A percentile compares a stretch with the other conserved stretches of the same genome.
These are phyloP conservation scores for Fusarium temperatum DNA, from an alignment of 2,329 filamentous ascomycete genomes.

Conservation along the genomic window DNA sequence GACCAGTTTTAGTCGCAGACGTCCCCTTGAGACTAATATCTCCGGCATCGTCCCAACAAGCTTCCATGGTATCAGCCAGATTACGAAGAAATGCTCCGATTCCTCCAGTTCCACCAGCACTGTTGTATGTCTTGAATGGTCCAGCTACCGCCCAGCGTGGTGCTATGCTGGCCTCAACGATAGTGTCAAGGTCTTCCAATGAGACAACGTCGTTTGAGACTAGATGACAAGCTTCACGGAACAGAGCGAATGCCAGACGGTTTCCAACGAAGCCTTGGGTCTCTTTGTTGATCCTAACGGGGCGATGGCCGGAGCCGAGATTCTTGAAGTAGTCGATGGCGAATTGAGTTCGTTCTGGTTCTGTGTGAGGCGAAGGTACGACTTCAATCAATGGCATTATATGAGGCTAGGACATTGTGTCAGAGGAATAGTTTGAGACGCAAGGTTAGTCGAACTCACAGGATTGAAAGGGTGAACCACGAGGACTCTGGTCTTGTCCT, in stretches of 20 bases:
- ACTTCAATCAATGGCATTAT: conserved; percentile 35
- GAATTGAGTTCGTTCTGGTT: conserved; percentile 7
- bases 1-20: neutral
- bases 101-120: conserved; percentile 31
- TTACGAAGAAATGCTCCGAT: conserved; percentile 32
- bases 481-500: conserved; percentile 13
- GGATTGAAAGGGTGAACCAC: conserved; percentile 36
- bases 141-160: conserved; percentile 36
- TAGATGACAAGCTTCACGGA: conserved; percentile 26
- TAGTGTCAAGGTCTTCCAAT: conserved; percentile 44
- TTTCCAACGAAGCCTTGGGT: conserved; percentile 30
- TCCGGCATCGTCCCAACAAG: conserved; percentile 24
- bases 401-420: conserved; percentile 1
- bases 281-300: conserved; percentile 31
- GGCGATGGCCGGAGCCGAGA: conserved; percentile 24
- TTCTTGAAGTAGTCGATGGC: conserved; percentile 20
- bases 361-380: conserved; percentile 20
- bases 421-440: rapidly evolving
- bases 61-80: conserved; percentile 25
- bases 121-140: conserved; percentile 36
- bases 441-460: neutral
- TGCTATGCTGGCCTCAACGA: conserved; percentile 38
- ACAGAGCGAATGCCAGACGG: conserved; percentile 24
- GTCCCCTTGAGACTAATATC: conserved; percentile 17
- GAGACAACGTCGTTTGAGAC: conserved; percentile 21